Base-by-base conservation (phyloP, 176 grass and related monocot species). In the Oryza rufipogon region DNA sequence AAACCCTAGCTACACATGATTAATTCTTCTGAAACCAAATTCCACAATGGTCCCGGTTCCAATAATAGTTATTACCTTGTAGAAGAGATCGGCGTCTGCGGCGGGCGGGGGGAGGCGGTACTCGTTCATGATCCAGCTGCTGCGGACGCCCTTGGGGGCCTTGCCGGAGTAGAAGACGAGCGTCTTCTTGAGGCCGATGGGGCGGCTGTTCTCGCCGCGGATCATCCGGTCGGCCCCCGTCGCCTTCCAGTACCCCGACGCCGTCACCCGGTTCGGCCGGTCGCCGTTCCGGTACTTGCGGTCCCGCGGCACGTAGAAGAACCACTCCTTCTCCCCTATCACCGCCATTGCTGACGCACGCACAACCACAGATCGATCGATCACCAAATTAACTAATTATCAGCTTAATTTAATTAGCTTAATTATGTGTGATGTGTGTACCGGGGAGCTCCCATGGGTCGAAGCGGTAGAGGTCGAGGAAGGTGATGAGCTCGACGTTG, bases 91-190 rank as follows among this genome's bases (percentile, higher is more conserved):
- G 9, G 84, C 26, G 20, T 96, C 91, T 20, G 66, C 60, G 19
- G 90, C 69, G 6, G 65, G 73, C 0, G 77, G 91, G 1, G 93
- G 96, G 74, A 99, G 78, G 41, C 97, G 97, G 32, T 99, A 99
- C 90, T 99, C 97, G 83, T 99, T 99, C 97, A 99, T 99, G 80
- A 99, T 99, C 97, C 97, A 99, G 85, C 93, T 96, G 61, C 81
- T 89, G 70, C 97, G 81, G 54, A 94, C 68, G 82, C 97, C 97
- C 84, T 94, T 99, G 66, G 97, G 93, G 5, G 97, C 97, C 80
- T 99, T 99, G 44, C 97, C 97, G 39, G 90, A 94, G 91, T 98
- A 98, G 93, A 98, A 98, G 23, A 98, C 96, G 16, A 98, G 85
- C 10, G 96, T 98, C 85, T 98, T 98, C 84, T 98, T 98, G 70